These are phyloP conservation scores for Sanghuangporus sanghuang DNA, from an alignment of 1,284 basidiomycete genomes.

Conservation along the genomic window DNA sequence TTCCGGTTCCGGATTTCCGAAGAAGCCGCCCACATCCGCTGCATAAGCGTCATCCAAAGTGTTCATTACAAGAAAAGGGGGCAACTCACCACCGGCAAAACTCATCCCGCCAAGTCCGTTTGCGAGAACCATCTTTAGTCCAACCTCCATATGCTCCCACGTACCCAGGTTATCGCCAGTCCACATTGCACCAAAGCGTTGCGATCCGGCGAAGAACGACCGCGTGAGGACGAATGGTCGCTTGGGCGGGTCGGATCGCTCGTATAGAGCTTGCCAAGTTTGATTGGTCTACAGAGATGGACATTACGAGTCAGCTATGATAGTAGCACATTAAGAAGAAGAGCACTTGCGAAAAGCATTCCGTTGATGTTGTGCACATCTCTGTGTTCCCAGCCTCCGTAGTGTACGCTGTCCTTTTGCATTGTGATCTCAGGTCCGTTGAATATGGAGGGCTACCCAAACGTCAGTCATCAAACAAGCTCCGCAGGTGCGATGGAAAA, in stretches of 20 bases:
- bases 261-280: slow-evolving; percentile 79
- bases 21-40: slow-evolving; percentile 99
- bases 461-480: background rate
- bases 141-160: slow-evolving; percentile 96
- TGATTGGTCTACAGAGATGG: slow-evolving; percentile 60
- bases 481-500: slow-evolving; percentile 1
- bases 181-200: slow-evolving; percentile 97
- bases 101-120: slow-evolving; percentile 92
- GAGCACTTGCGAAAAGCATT: slow-evolving; percentile 67
- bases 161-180: slow-evolving; percentile 97
- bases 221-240: slow-evolving; percentile 95
- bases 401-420: slow-evolving; percentile 90
- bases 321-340: slow-evolving; percentile 14
- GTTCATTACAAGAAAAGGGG: background rate
- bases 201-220: slow-evolving; percentile 93
- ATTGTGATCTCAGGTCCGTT: slow-evolving; percentile 98
- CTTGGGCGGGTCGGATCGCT: slow-evolving; percentile 68
- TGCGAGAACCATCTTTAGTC: slow-evolving; percentile 90
- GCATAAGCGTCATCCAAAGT: background rate
- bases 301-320: slow-evolving; percentile 2
- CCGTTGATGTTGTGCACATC: slow-evolving; percentile 95
- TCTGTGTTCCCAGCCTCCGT: slow-evolving; percentile 95
- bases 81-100: slow-evolving; percentile 78
- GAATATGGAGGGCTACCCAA: slow-evolving; percentile 83
- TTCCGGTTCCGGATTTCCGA: slow-evolving; percentile 92